Base-by-base conservation (phyloP, 108 stramenopile species). In the Craspedostauros australis region DNA sequence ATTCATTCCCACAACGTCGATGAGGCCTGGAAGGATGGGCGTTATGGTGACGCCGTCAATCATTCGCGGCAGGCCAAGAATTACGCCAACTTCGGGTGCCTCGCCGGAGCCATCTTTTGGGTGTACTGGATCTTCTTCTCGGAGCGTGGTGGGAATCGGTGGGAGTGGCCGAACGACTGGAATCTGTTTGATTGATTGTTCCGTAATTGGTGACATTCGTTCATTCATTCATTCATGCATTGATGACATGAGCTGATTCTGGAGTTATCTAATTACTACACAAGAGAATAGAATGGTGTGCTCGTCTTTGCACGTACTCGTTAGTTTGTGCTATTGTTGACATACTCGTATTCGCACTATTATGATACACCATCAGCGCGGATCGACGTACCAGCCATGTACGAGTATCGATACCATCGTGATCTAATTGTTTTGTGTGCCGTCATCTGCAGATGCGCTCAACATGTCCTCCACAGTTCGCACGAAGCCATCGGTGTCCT, bases 401-500 rank as follows among this genome's bases (percentile, higher is more conserved):
- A 11, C 12, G 9, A 36, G 34, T 36, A 12, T 11, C 12, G 11
- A 11, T 36, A 36, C 9, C 34, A 9, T 11, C 12, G 12, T 36
- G 11, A 9, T 36, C 34, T 11, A 12, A 9, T 9, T 36, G 9
- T 36, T 9, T 36, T 36, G 9, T 9, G 12, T 36, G 34, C 12
- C 34, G 9, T 36, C 9, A 9, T 11, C 34, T 12, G 34, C 34
- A 11, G 11, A 36, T 9, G 11, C 34, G 57, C 18, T 49, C 23
- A 39, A 48, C 51, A 50, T 50, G n/a, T 27, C 26, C 2, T 64
- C 73, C 39, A 86, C 66, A 19, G 34, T 43, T 1, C 29, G 33
- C 11, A 79, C 32, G 60, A 90, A 90, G 2, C 4, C 59, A 21
- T 66, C 63, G 26, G 61, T 58, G 24, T 82, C 72, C 54, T 90